Conservation (phyloP, 208 protist species). For the Acanthamoeba quina region DNA sequence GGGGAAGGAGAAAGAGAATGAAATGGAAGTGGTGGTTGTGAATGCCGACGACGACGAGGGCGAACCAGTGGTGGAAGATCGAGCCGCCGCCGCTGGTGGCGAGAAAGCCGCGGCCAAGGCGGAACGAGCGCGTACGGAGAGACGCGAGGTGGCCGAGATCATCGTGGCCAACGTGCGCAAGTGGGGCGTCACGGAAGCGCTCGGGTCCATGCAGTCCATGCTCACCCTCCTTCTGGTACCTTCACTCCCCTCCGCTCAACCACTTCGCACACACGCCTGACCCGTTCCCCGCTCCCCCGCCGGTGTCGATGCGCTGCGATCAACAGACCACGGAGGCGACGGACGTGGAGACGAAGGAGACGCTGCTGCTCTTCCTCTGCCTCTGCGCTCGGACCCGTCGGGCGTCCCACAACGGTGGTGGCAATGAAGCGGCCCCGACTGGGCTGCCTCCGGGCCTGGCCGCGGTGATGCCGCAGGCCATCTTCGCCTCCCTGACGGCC, state of each 20-base stretch:
- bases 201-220: conserved; percentile 37
- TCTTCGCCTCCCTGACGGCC: neutral
- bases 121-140: neutral
- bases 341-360: neutral
- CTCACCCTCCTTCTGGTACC: neutral
- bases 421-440: neutral
- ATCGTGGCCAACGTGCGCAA: conserved; percentile 9
- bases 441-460: neutral
- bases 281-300: neutral
- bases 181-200: neutral
- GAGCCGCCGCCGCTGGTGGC: neutral
- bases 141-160: conserved; percentile 46
- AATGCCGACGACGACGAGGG: neutral
- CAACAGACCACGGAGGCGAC: conserved; percentile 12
- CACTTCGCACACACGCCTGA: neutral
- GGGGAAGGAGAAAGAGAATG: neutral
- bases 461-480: conserved; percentile 12
- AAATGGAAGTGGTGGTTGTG: neutral
- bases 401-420: neutral
- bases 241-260: neutral
- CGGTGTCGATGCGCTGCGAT: neutral
- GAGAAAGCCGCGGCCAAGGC: neutral
- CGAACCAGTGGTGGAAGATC: neutral
- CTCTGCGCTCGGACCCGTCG: neutral
- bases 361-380: conserved; percentile 22